Evolutionary conservation across 2,329 filamentous ascomycete species (phyloP).

Genomic region (Ophiocordyceps camponoti-rufipedis): DNA sequence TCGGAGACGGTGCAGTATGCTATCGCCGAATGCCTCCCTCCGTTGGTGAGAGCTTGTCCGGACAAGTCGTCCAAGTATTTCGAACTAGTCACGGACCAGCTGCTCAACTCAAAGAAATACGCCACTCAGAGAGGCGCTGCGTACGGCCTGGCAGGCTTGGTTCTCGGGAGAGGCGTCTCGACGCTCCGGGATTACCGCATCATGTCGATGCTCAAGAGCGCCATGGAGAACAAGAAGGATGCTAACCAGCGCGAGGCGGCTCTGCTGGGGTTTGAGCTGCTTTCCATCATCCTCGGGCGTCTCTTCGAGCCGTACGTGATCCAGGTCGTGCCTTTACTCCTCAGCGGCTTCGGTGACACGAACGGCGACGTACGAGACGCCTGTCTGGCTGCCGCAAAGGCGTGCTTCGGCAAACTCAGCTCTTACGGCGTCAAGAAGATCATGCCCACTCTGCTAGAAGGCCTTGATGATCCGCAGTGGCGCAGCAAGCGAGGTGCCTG

Average conservation of each 20-base stretch:
- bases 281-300: slow-evolving; percentile 70
- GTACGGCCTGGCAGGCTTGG: slow-evolving; percentile 81
- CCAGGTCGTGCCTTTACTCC: slow-evolving; percentile 78
- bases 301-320: slow-evolving; percentile 95
- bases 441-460: slow-evolving; percentile 75
- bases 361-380: slow-evolving; percentile 83
- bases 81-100: slow-evolving; percentile 58
- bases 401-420: slow-evolving; percentile 81
- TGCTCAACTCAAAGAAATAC: slow-evolving; percentile 81
- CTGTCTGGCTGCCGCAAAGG: slow-evolving; percentile 82
- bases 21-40: slow-evolving; percentile 83
- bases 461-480: slow-evolving; percentile 91
- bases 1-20: slow-evolving; percentile 96
- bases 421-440: slow-evolving; percentile 94
- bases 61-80: slow-evolving; percentile 68
- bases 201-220: slow-evolving; percentile 60
- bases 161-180: slow-evolving; percentile 71
- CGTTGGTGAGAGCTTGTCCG: slow-evolving; percentile 65
- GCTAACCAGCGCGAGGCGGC: slow-evolving; percentile 74
- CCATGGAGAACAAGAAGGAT: slow-evolving; percentile 92
- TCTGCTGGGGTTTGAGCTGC: slow-evolving; percentile 75
- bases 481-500: slow-evolving; percentile 97
- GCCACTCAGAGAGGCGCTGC: slow-evolving; percentile 84
- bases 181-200: slow-evolving; percentile 73
- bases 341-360: slow-evolving; percentile 75